Evolutionary conservation across 1,139 yeast genomes (phyloP).

Genomic region (Yamadazyma kanchanaburiensis): DNA sequence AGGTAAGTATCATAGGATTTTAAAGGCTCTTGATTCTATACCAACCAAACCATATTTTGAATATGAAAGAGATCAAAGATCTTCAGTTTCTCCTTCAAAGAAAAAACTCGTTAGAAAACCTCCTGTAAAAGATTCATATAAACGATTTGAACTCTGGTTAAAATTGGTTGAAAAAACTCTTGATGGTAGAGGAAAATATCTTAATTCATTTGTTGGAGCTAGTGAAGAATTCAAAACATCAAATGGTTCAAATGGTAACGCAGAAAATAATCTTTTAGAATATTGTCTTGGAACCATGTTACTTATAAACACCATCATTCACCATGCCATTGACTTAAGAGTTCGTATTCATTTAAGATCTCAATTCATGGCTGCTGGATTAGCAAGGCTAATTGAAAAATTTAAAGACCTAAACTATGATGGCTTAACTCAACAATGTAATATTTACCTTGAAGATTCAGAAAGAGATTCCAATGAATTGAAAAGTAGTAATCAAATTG

Average conservation of each 20-base stretch:
- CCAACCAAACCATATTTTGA: conserved; percentile 62
- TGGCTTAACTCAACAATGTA: conserved; percentile 62
- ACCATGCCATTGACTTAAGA: conserved; percentile 60
- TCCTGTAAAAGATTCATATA: conserved; percentile 37
- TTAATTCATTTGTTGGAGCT: conserved; percentile 91
- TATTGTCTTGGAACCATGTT: conserved; percentile 78
- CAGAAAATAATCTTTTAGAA: conserved; percentile 71
- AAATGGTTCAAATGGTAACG: conserved; percentile 38
- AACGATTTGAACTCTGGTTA: conserved; percentile 85
- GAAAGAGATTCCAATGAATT: conserved; percentile 70
- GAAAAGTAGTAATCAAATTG: conserved; percentile 56
- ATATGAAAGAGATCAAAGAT: conserved; percentile 17
- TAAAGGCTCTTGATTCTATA: conserved; percentile 60
- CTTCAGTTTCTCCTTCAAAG: conserved; percentile 8
- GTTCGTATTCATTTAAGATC: conserved; percentile 75
- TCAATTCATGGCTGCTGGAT: conserved; percentile 74
- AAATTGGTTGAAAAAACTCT: conserved; percentile 67
- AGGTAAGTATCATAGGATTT: conserved; percentile 60
- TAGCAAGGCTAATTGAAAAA: conserved; percentile 58
- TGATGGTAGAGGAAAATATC: conserved; percentile 78
- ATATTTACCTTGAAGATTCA: conserved; percentile 61
- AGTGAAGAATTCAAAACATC: conserved; percentile 74
- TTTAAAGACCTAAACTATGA: conserved; percentile 64
- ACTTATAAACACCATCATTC: conserved; percentile 69
- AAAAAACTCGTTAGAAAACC: conserved; percentile 38